These are phyloP conservation scores for Zymoseptoria brevis DNA, from an alignment of 2,329 filamentous ascomycete species.

Conservation along the genomic window DNA sequence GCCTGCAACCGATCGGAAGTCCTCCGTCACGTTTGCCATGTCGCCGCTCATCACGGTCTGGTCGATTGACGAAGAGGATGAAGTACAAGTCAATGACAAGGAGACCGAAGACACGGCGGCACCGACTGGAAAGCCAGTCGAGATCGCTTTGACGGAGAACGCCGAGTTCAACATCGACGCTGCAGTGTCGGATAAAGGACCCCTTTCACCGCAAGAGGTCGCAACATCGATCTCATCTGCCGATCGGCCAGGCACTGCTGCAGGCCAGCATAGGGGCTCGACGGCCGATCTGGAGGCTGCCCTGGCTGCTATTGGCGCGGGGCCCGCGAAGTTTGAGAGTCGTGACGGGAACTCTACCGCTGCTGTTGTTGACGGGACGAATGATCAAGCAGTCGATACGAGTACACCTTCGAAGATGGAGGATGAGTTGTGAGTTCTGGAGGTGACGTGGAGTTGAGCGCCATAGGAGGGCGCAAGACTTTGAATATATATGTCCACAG, in stretches of 20 bases:
- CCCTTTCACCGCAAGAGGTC: constrained; percentile 5
- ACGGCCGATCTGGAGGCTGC: constrained; percentile 19
- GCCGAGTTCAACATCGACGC: constrained; percentile 19
- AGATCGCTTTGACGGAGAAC: constrained; percentile 21
- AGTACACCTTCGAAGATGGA: neutral
- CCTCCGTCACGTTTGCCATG: constrained; percentile 38
- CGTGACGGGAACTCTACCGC: constrained; percentile 2
- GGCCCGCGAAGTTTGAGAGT: constrained; percentile 9
- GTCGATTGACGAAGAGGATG: constrained; percentile 37
- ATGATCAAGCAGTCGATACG: neutral
- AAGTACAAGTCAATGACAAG: constrained; percentile 23
- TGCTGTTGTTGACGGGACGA: neutral
- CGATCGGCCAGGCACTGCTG: constrained; percentile 12
- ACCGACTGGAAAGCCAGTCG: constrained; percentile 12
- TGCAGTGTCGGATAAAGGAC: constrained; percentile 14
- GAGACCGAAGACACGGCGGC: constrained; percentile 5
- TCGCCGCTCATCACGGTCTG: constrained; percentile 33
- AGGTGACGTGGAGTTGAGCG: neutral
- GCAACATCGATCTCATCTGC: constrained; percentile 13
- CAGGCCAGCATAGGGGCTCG: constrained; percentile 8
- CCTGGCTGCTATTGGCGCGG: constrained; percentile 16
- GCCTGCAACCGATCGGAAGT: constrained; percentile 45
- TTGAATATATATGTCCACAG: neutral
- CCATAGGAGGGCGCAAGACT: neutral
- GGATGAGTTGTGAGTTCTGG: neutral